Base-by-base conservation (phyloP, 495 filamentous ascomycete genomes). In the Tuber magnatum region DNA sequence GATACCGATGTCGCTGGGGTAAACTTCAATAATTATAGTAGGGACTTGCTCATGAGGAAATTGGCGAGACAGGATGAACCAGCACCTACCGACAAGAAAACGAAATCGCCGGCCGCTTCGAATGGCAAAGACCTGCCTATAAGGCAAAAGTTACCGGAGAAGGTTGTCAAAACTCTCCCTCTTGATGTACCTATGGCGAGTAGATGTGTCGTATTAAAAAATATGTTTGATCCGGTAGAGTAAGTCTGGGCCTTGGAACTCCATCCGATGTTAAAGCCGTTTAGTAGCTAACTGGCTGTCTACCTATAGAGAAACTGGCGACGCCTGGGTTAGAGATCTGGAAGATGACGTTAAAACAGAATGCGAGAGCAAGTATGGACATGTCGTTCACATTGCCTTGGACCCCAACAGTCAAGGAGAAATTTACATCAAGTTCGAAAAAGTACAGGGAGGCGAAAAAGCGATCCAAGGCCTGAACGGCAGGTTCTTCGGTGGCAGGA, bases 11-110 rank as follows among this genome's bases (percentile, higher is more conserved):
- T 99, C 83, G 93, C 92, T 43, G 96, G 96, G 83, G 94, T 98
- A 83, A 98, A 97, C 85, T 97, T 97, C 91, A 97, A 93, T 88
- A 98, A 97, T 83, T 97, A 96, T 86, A 94, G 92, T 88, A 92
- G 96, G 85, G 94, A 97, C 86, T 91, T 93, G 80, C 90, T 98
- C 84, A 98, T 97, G 96, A 90, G 93, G 84, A 97, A 97, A 85
- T 92, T 98, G 84, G 95, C 94, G 75, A 89, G 95, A 87, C 97
- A 93, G 86, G 94, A 97, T 88, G 94, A 97, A 82, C 88, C 92
- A 56, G 83, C 87, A 72, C 86, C 88, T 42, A 85, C 88, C 71
- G 85, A 88, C 76, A 73, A 71, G 75, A 65, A 65, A 35, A 65
- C 42, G 38, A 74, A 74, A 71, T 41, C 61, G 5, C 56, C 42